Percentiles rank a stretch among this genome's conserved stretches.
Conservation (phyloP, 306 rosid species). For the Castanospermum australe region DNA sequence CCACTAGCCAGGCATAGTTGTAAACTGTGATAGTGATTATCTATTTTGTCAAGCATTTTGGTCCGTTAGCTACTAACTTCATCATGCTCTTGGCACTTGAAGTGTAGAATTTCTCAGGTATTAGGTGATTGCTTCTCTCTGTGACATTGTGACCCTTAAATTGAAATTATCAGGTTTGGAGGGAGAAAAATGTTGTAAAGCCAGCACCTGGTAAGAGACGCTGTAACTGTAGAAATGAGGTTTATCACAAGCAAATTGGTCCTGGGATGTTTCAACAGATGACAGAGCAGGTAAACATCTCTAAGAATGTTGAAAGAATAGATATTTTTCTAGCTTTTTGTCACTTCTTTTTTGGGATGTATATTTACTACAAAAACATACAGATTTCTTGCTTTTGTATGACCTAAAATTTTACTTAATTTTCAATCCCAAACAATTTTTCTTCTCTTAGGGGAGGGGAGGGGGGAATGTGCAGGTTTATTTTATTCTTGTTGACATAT, state of each 20-base stretch:
- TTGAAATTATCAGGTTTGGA: slow-evolving; percentile 58
- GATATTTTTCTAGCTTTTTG: background rate
- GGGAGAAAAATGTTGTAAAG: slow-evolving; percentile 72
- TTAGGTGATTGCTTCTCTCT: background rate
- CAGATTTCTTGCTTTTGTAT: background rate
- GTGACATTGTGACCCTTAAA: background rate
- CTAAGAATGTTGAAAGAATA: background rate
- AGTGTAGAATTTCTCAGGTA: background rate
- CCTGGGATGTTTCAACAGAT: slow-evolving; percentile 92
- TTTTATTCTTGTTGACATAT: background rate
- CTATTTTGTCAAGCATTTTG: background rate
- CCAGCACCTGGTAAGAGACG: slow-evolving; percentile 81
- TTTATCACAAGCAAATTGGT: slow-evolving; percentile 79
- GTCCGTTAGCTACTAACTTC: background rate
- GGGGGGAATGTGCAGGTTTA: background rate
- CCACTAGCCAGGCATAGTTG: background rate
- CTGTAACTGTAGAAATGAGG: slow-evolving; percentile 83
- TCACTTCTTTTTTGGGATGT: background rate
- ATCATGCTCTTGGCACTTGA: background rate
- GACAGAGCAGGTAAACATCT: slow-evolving; percentile 68
- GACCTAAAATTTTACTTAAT: background rate
- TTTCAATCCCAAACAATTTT: background rate
- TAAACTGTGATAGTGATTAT: background rate
- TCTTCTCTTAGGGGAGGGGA: background rate
- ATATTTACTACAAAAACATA: background rate